Evolutionary conservation across 441 rosid species (phyloP).

Genomic region (Corymbia calophylla): DNA sequence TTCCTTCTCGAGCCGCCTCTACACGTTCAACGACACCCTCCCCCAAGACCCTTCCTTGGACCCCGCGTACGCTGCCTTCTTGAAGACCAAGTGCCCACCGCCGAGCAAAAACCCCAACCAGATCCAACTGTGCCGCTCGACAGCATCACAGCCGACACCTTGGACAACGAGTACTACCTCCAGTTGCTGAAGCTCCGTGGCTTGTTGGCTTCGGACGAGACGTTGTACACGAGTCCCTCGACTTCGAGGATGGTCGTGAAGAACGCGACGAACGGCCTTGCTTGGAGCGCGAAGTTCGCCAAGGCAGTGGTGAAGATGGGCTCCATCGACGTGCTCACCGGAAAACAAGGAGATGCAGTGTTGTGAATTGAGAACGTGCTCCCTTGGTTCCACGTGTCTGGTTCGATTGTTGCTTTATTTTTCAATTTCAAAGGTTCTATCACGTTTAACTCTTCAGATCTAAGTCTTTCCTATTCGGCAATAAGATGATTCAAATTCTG

Average conservation of each 20-base stretch:
- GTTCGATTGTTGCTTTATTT: no score
- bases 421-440: no score
- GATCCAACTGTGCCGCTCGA: conserved; percentile 11
- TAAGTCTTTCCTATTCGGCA: not conserved
- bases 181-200: conserved; percentile 12
- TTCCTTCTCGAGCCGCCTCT: conserved; percentile 1
- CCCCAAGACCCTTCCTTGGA: not conserved
- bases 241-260: not conserved
- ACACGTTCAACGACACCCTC: not conserved
- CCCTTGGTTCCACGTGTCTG: no score
- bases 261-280: conserved; percentile 6
- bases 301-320: conserved; percentile 34
- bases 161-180: conserved; percentile 26
- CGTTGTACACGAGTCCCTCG: conserved; percentile 7
- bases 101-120: not conserved
- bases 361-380: conserved; percentile 23
- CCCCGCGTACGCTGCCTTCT: not conserved
- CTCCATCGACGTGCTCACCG: conserved; percentile 21
- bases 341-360: conserved; percentile 23
- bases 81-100: not conserved
- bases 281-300: conserved; percentile 20
- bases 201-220: conserved; percentile 19
- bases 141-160: not conserved
- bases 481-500: not conserved
- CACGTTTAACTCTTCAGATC: no score